These are phyloP conservation scores for Brettanomyces sp. DNA, from an alignment of 805 yeast species.

Conservation along the genomic window DNA sequence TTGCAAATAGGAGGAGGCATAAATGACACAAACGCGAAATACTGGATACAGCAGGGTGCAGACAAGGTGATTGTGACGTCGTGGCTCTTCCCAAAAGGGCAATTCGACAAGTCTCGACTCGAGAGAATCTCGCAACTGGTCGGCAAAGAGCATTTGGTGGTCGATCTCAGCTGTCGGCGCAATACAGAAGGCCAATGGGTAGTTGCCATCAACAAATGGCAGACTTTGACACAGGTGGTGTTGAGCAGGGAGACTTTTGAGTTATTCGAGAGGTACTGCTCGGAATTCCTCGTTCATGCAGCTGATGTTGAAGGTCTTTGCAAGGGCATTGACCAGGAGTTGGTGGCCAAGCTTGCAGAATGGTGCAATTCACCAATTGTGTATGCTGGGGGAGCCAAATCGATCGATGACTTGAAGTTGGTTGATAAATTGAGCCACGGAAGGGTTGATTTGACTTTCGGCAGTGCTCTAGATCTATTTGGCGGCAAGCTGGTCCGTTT, in stretches of 20 bases:
- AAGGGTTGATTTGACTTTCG: conserved; percentile 84
- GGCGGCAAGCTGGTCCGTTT: conserved; percentile 82
- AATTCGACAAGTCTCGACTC: conserved; percentile 44
- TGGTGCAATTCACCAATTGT: conserved; percentile 78
- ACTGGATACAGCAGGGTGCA: conserved; percentile 76
- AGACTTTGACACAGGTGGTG: conserved; percentile 63
- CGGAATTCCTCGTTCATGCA: conserved; percentile 89
- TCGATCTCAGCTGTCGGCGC: conserved; percentile 78
- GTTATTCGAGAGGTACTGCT: conserved; percentile 53
- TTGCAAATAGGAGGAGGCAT: conserved; percentile 95
- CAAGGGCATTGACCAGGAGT: conserved; percentile 76
- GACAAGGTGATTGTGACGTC: conserved; percentile 87
- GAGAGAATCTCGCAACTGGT: conserved; percentile 39
- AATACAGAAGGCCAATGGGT: conserved; percentile 50
- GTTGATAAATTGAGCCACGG: conserved; percentile 68
- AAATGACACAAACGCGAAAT: conserved; percentile 56
- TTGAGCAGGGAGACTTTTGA: conserved; percentile 46
- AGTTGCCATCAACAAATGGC: conserved; percentile 99
- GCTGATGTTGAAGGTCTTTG: conserved; percentile 98
- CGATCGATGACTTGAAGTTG: conserved; percentile 52
- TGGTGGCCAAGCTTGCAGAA: conserved; percentile 62
- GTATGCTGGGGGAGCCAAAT: conserved; percentile 95
- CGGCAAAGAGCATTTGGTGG: conserved; percentile 63
- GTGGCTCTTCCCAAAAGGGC: conserved; percentile 70
- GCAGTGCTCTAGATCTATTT: conserved; percentile 88